A percentile compares a stretch with the other conserved stretches of the same genome.
These are phyloP conservation scores for Lentinula novae-zelandiae DNA, from an alignment of 1,284 basidiomycete genomes.

Conservation along the genomic window DNA sequence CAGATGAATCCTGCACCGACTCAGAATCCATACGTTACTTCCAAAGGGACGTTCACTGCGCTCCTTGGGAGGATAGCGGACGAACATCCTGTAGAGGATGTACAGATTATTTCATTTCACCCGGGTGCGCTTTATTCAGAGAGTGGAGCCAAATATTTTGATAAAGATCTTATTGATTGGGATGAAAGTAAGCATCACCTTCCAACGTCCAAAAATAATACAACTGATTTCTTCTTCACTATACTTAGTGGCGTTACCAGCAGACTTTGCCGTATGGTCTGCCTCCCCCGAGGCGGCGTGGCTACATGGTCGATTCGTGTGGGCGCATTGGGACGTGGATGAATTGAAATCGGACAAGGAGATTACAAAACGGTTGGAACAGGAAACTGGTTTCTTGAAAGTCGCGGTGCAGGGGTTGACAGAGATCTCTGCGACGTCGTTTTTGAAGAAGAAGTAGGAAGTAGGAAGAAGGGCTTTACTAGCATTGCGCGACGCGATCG, in stretches of 20 bases:
- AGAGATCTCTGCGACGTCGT: background rate
- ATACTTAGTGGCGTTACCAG: background rate
- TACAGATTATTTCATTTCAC: background rate
- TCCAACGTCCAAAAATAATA: background rate
- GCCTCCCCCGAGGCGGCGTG: background rate
- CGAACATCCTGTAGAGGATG: background rate
- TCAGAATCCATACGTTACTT: background rate
- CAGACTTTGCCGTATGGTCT: background rate
- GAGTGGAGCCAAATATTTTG: background rate
- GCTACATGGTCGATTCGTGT: background rate
- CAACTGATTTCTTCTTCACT: background rate
- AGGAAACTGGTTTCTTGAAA: background rate
- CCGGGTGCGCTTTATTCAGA: background rate
- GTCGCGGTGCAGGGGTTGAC: background rate
- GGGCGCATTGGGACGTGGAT: background rate
- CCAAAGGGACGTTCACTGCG: background rate
- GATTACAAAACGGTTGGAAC: background rate
- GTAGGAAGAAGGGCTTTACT: no score
- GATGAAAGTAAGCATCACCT: background rate
- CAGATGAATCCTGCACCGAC: background rate
- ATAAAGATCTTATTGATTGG: background rate
- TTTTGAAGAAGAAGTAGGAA: no score
- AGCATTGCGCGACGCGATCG: no score
- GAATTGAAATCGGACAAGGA: background rate
- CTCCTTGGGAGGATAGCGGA: background rate